Percentiles rank a stretch among this genome's conserved stretches.
Evolutionary conservation across 192 early-diverging fungal species (phyloP).

Genomic region (Linnemannia zychae): DNA sequence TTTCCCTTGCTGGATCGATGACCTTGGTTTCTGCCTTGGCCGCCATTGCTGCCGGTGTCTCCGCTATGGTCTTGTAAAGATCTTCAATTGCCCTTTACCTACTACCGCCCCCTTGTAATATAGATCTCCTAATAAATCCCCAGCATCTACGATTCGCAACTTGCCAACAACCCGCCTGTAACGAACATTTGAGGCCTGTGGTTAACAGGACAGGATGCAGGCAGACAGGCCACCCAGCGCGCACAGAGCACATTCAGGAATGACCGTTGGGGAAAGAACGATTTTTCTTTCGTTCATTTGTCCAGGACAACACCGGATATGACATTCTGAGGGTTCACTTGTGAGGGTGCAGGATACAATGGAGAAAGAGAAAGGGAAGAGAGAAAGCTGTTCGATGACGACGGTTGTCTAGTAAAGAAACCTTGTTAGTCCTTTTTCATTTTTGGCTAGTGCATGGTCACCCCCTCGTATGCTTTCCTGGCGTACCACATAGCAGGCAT

Average conservation of each 20-base stretch:
- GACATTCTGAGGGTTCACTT: neutral
- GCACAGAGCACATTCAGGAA: neutral
- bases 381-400: neutral
- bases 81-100: neutral
- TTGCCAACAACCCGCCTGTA: neutral
- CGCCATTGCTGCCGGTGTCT: slow-evolving; percentile 9
- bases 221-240: neutral
- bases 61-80: slow-evolving; percentile 23
- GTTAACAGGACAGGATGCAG: neutral
- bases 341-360: neutral
- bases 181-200: neutral
- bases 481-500: neutral
- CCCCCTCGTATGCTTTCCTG: too few relatives aligned
- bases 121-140: neutral
- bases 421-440: neutral
- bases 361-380: neutral
- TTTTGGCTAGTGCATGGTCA: neutral
- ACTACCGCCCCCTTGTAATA: neutral
- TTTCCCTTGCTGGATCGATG: slow-evolving; percentile 14
- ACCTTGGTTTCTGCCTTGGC: slow-evolving; percentile 22
- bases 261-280: neutral
- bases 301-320: neutral
- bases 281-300: neutral
- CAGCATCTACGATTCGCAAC: neutral
- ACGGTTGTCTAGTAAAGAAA: neutral